Base-by-base conservation (phyloP, 2,329 filamentous ascomycete species). In the Cladosporium sp. region DNA sequence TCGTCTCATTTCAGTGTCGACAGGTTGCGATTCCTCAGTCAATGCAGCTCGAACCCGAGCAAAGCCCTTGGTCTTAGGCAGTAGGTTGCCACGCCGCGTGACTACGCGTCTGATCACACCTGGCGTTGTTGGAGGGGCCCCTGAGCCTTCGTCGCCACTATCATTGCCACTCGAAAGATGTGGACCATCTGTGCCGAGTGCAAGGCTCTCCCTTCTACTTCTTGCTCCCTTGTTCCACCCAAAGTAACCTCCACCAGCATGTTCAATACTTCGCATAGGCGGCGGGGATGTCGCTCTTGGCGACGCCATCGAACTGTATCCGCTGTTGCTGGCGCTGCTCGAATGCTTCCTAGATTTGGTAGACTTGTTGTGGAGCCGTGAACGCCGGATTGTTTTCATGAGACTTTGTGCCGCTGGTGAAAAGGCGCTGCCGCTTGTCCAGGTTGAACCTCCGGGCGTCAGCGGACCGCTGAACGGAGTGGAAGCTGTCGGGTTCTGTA, bases 61-160 rank as follows among this genome's bases (percentile, higher is more conserved):
- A 72, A 99, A 99, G 0, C 88, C 91, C 75, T 96, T 96, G 0
- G 93, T 94, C 78, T 97, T 99, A 12, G 95, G 94, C 69, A 99
- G 74, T 60, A 99, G 80, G 73, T 96, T 99, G 7, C 92, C 90
- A 59, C 93, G 83, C 52, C 94, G 82, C 6, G 91, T 95, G 6
- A 97, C 93, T 1, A 87, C 84, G 61, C 92, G 83, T 61, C 89
- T 83, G 61, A 96, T 88, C 15, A 96, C 91, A 57, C 86, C 89
- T 50, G 89, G 82, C 56, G 87, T 86, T 49, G 71, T 74, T 20
- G 71, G 75, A 35, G 70, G 62, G 28, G 68, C 76, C 7, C 78
- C 80, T 60, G 77, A 78, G 4, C 73, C 77, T 63, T 83, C 85
- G 62, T 93, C 89, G 13, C 90, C 88, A 68, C 87, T 90, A 66